phyloP scores from a whole-genome alignment of 2,329 filamentous ascomycete genomes.

The Fusarium buharicum region DNA sequence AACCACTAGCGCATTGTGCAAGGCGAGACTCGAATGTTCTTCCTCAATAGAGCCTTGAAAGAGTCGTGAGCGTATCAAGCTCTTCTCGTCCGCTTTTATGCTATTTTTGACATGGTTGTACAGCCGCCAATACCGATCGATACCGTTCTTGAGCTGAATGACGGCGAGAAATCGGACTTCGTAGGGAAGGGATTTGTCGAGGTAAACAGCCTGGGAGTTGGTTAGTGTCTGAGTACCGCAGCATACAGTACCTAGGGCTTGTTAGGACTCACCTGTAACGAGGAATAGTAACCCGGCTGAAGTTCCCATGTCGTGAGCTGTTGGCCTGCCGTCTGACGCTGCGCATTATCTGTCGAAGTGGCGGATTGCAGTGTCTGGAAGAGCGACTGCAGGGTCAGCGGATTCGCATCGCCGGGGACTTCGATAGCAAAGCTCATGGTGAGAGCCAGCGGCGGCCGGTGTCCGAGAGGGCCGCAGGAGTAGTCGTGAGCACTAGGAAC shows the following conservation, averaged over 20 bases:
- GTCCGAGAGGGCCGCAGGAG: slow-evolving; percentile 32
- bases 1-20: slow-evolving; percentile 88
- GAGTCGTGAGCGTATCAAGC: slow-evolving; percentile 77
- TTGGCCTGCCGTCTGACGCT: slow-evolving; percentile 74
- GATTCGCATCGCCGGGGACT: slow-evolving; percentile 82
- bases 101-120: slow-evolving; percentile 69
- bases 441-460: slow-evolving; percentile 33
- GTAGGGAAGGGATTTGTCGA: slow-evolving; percentile 79
- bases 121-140: slow-evolving; percentile 91
- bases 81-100: slow-evolving; percentile 79
- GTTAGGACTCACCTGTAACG: slow-evolving; percentile 68
- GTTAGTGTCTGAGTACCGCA: slow-evolving; percentile 21
- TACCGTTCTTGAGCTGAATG: slow-evolving; percentile 95
- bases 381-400: slow-evolving; percentile 71
- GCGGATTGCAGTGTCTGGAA: slow-evolving; percentile 72
- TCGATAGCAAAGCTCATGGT: slow-evolving; percentile 79
- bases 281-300: slow-evolving; percentile 71
- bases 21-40: slow-evolving; percentile 76
- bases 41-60: slow-evolving; percentile 83
- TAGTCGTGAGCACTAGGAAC: slow-evolving; percentile 14
- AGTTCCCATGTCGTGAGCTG: slow-evolving; percentile 79
- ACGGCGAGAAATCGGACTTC: slow-evolving; percentile 89
- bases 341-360: slow-evolving; percentile 68
- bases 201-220: slow-evolving; percentile 73
- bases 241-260: not conserved